A percentile compares a stretch with the other conserved stretches of the same genome.
phyloP scores from a whole-genome alignment of 73 alveolate genomes.

The Paramecium caudatum region DNA sequence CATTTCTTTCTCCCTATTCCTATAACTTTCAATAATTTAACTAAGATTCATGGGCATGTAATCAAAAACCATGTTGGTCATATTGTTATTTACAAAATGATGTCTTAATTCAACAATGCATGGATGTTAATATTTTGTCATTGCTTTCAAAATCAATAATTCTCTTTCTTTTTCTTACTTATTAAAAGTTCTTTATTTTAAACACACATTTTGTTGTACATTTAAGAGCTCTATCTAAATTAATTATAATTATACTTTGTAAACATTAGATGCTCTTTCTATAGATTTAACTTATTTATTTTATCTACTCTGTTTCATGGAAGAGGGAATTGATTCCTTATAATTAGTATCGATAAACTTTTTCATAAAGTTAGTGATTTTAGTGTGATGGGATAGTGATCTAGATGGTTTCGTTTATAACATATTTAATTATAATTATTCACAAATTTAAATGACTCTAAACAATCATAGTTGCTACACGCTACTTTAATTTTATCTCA shows the following conservation, averaged over 20 bases:
- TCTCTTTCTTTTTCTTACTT: conserved; percentile 46
- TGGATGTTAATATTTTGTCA: background rate
- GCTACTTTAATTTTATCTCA: too few species aligned
- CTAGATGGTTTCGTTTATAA: too few species aligned
- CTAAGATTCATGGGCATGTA: conserved; percentile 23
- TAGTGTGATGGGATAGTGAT: too few species aligned
- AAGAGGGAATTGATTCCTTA: background rate
- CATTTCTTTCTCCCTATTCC: background rate
- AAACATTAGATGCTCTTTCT: conserved; percentile 18
- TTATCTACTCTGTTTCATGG: conserved; percentile 6
- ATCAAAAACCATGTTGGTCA: background rate
- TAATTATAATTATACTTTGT: background rate
- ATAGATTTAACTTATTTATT: background rate
- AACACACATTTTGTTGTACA: background rate
- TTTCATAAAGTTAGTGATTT: conserved; percentile 22
- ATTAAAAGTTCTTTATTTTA: background rate
- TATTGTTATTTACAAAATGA: conserved; percentile 22
- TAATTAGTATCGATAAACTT: conserved; percentile 27
- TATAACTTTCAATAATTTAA: background rate
- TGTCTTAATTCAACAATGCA: background rate
- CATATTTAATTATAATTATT: too few species aligned
- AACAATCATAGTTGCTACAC: too few species aligned
- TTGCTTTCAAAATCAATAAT: conserved; percentile 3
- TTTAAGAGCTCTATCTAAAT: conserved; percentile 22
- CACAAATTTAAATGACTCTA: too few species aligned